Conservation (phyloP, 2,329 filamentous ascomycete species). For the Pseudogymnoascus sp. region DNA sequence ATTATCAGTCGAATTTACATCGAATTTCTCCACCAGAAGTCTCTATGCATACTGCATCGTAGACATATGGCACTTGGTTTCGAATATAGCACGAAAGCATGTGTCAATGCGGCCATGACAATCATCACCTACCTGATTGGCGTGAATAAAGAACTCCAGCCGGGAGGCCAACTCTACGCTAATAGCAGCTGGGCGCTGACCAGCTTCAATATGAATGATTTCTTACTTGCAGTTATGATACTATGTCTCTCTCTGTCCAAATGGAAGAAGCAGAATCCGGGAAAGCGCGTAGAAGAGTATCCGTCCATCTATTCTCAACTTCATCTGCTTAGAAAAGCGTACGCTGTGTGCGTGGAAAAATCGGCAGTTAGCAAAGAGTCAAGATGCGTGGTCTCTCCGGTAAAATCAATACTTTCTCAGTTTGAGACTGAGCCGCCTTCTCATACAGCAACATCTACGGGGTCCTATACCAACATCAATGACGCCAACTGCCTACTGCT, state of each 20-base stretch:
- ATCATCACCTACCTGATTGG: conserved; percentile 22
- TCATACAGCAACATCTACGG: conserved; percentile 17
- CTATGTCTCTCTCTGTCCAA: conserved; percentile 22
- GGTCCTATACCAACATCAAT: conserved; percentile 10
- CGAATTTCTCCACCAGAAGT: conserved; percentile 25
- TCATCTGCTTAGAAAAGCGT: conserved; percentile 4
- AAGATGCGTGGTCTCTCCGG: conserved; percentile 11
- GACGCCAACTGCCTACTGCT: not conserved
- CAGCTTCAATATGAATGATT: conserved; percentile 26
- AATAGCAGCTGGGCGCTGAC: conserved; percentile 23
- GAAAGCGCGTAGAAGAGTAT: not conserved
- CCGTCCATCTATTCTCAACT: conserved; percentile 6
- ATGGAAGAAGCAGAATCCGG: conserved; percentile 12
- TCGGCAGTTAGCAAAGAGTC: conserved; percentile 15
- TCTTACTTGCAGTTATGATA: conserved; percentile 23
- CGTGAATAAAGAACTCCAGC: conserved; percentile 23
- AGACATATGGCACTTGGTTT: conserved; percentile 21
- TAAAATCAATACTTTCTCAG: not conserved
- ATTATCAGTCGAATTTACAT: conserved; percentile 22
- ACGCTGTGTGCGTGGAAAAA: conserved; percentile 15
- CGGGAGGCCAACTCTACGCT: conserved; percentile 21
- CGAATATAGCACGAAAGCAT: conserved; percentile 17
- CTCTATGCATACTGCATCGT: conserved; percentile 26
- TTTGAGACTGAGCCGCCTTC: not conserved
- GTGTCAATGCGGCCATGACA: conserved; percentile 19